Evolutionary conservation across 176 grass and related monocot species (phyloP).

Genomic region (Carex myosuroides): DNA sequence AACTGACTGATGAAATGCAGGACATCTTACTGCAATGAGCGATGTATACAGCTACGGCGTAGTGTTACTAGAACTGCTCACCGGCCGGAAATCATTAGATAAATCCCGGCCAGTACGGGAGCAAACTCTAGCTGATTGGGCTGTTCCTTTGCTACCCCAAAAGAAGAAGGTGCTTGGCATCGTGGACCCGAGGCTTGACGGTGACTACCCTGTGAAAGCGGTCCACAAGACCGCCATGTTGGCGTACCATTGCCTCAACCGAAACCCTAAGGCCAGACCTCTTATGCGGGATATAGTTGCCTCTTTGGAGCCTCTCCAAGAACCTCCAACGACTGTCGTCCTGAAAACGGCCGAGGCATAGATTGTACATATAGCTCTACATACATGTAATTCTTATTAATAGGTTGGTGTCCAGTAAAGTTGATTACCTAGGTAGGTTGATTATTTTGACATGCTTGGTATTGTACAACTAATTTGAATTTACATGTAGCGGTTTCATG

Average conservation of each 20-base stretch:
- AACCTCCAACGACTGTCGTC: not conserved
- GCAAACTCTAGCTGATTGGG: slow-evolving; percentile 45
- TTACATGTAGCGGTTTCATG: not conserved
- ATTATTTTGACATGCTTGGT: slow-evolving; percentile 5
- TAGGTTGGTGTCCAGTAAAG: not conserved
- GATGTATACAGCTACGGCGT: slow-evolving; percentile 54
- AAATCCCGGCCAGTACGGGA: slow-evolving; percentile 33
- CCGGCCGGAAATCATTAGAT: slow-evolving; percentile 39
- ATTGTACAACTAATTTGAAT: slow-evolving; percentile 14
- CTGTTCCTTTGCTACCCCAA: slow-evolving; percentile 27
- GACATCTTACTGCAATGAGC: slow-evolving; percentile 51
- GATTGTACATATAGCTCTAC: not conserved
- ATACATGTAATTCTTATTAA: slow-evolving; percentile 7
- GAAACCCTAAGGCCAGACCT: slow-evolving; percentile 42
- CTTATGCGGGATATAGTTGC: slow-evolving; percentile 47
- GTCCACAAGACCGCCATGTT: slow-evolving; percentile 35
- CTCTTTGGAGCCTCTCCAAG: slow-evolving; percentile 39
- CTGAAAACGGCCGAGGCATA: not conserved
- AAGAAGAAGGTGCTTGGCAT: slow-evolving; percentile 35
- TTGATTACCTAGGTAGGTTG: slow-evolving; percentile 8
- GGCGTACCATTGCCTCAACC: slow-evolving; percentile 41
- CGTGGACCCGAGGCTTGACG: slow-evolving; percentile 28
- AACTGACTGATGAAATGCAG: slow-evolving; percentile 4
- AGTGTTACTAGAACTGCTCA: slow-evolving; percentile 39
- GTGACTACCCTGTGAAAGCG: slow-evolving; percentile 30